Evolutionary conservation across 2,329 filamentous ascomycete species (phyloP).

Genomic region (Lecanoromycetidae sp.): DNA sequence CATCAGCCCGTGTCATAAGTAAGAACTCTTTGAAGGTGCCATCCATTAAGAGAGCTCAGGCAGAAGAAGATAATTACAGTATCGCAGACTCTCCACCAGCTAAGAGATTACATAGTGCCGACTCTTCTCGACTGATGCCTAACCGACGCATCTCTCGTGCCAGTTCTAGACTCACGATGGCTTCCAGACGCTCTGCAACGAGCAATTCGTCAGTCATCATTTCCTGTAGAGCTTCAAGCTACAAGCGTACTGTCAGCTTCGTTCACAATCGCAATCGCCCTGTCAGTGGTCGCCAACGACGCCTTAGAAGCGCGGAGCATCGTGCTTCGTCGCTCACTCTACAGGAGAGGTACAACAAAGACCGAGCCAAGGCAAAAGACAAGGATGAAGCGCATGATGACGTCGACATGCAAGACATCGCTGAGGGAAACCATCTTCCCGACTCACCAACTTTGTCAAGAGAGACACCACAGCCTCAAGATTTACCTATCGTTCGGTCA

Average conservation of each 20-base stretch:
- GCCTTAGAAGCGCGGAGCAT: constrained; percentile 20
- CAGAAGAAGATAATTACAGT: constrained; percentile 12
- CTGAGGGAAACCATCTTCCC: too few relatives aligned
- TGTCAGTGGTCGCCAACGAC: constrained; percentile 11
- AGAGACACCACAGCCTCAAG: constrained; percentile 12
- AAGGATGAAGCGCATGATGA: neutral
- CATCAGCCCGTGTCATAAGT: constrained; percentile 23
- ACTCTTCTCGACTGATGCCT: constrained; percentile 6
- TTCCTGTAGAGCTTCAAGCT: constrained; percentile 36
- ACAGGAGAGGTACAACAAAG: constrained; percentile 13
- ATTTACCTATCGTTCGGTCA: constrained; percentile 7
- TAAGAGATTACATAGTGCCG: constrained; percentile 7
- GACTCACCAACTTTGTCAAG: constrained; percentile 16
- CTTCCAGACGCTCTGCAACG: constrained; percentile 37
- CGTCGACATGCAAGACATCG: neutral
- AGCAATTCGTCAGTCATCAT: constrained; percentile 26
- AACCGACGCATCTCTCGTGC: constrained; percentile 13
- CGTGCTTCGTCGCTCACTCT: constrained; percentile 22
- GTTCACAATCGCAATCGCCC: constrained; percentile 38
- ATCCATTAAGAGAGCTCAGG: constrained; percentile 6
- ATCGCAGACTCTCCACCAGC: constrained; percentile 12
- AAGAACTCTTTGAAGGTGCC: constrained; percentile 9
- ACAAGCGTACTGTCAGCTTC: constrained; percentile 54
- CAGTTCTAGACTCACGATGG: constrained; percentile 10
- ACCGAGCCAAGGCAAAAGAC: constrained; percentile 1